Conservation (phyloP, 495 filamentous ascomycete species). For the Venustampulla echinocandica region DNA sequence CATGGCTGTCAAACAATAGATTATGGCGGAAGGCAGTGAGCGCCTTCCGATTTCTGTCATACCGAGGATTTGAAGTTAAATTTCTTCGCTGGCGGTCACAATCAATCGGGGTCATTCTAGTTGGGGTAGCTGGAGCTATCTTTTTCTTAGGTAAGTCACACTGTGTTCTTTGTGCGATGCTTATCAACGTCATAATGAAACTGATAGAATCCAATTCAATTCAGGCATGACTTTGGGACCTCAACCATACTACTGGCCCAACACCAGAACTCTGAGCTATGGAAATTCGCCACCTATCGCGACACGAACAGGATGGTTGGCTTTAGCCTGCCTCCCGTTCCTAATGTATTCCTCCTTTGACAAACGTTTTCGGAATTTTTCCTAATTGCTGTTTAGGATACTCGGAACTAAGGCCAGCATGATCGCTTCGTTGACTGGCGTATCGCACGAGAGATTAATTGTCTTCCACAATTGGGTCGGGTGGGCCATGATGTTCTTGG, state of each 20-base stretch:
- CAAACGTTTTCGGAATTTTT: neutral
- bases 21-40: neutral
- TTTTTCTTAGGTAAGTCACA: no score
- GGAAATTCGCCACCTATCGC: slow-evolving; percentile 40
- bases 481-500: slow-evolving; percentile 46
- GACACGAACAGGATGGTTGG: slow-evolving; percentile 44
- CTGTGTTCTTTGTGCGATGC: no score
- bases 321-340: slow-evolving; percentile 42
- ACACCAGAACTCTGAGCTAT: slow-evolving; percentile 25
- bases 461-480: slow-evolving; percentile 46
- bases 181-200: neutral
- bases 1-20: neutral
- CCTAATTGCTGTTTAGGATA: slow-evolving; percentile 18
- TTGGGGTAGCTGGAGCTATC: no score
- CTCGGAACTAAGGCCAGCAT: slow-evolving; percentile 26
- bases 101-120: no score
- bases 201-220: slow-evolving; percentile 1
- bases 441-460: slow-evolving; percentile 48
- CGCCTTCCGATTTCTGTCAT: no score
- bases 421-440: slow-evolving; percentile 43
- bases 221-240: slow-evolving; percentile 42
- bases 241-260: slow-evolving; percentile 51
- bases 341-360: slow-evolving; percentile 30
- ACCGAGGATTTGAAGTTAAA: no score
- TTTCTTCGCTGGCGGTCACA: no score